Conservation (phyloP, 1,284 basidiomycete genomes). For the Exsudoporus floridanus region DNA sequence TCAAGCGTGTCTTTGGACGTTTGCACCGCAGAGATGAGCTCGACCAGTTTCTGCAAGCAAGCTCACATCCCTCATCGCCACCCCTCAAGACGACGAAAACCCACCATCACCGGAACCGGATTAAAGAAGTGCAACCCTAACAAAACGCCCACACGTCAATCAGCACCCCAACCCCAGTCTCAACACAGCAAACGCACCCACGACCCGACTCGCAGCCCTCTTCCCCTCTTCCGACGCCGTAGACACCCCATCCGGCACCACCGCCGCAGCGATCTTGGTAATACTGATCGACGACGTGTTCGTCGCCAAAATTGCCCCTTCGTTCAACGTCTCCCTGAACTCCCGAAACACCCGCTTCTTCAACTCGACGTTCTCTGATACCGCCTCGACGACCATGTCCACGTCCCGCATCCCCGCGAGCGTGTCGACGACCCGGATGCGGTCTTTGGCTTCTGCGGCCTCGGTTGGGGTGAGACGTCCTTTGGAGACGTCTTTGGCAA, state of each 20-base stretch:
- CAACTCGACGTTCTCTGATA: constrained; percentile 80
- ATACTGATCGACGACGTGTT: constrained; percentile 96
- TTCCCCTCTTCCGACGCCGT: constrained; percentile 63
- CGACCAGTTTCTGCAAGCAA: constrained; percentile 75
- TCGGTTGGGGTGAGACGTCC: constrained; percentile 74
- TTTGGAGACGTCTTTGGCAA: constrained; percentile 86
- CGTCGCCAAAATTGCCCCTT: constrained; percentile 81
- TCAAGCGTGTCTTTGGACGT: constrained; percentile 77
- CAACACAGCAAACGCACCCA: constrained; percentile 51
- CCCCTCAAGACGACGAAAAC: constrained; percentile 16
- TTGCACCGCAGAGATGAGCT: constrained; percentile 91
- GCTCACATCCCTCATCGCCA: not conserved
- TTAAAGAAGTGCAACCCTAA: constrained; percentile 93
- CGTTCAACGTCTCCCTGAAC: constrained; percentile 67
- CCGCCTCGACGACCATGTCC: constrained; percentile 93
- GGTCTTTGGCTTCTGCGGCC: constrained; percentile 70
- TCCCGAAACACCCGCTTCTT: constrained; percentile 80
- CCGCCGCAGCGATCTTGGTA: constrained; percentile 87
- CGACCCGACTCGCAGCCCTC: constrained; percentile 65
- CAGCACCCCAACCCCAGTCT: not conserved
- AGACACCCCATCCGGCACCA: constrained; percentile 55
- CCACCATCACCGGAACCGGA: constrained; percentile 90
- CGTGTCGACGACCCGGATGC: constrained; percentile 58
- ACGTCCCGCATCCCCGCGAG: constrained; percentile 66
- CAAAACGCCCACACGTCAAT: not conserved